Base-by-base conservation (phyloP, 768 basidiomycete species). In the Lanmaoa pseudosensibilis region DNA sequence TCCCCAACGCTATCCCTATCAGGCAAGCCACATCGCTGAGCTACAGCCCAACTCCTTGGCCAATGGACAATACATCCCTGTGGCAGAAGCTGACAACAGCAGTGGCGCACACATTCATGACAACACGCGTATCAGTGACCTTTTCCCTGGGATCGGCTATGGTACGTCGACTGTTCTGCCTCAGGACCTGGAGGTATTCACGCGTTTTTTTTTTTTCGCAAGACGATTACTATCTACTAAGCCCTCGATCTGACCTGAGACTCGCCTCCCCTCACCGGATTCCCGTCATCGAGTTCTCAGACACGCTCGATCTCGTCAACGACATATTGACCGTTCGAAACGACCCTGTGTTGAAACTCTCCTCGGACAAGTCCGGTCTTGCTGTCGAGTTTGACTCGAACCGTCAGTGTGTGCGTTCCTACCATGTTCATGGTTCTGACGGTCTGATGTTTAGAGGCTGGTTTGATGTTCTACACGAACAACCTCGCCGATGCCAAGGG, bases 401-500 rank as follows among this genome's bases (percentile, higher is more conserved):
- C 69, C 88, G 88, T 90, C 60, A 57, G 87, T 18, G 48, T n/a
- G 34, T 30, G 2, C 37, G 40, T 33, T 52, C 45, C 50, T 41
- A 13, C 38, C 8, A 13, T 39, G 21, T 52, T 49, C 23, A 5
- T 45, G 36, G 10, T 51, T 27, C 36, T 19, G 23, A 52, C 57
- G n/a, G n/a, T n/a, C n/a, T n/a, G n/a, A n/a, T n/a, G n/a, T 25
- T 16, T 57, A 90, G 89, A 92, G 69, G 81, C 79, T 10, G 88
- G 88, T 13, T 78, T 88, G 37, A 89, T 90, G 80, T 85, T 89
- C 62, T 90, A 90, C 67, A 80, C 86, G 3, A 84, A 85, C 65
- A 82, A 80, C 47, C 72, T 81, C 52, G 73, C 83, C 15, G 71
- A 78, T 46, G 69, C 75, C 18, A 66, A 72, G 18, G 78, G 75